Evolutionary conservation across 2,329 filamentous ascomycete genomes (phyloP).

Genomic region (Lachnellula arida): DNA sequence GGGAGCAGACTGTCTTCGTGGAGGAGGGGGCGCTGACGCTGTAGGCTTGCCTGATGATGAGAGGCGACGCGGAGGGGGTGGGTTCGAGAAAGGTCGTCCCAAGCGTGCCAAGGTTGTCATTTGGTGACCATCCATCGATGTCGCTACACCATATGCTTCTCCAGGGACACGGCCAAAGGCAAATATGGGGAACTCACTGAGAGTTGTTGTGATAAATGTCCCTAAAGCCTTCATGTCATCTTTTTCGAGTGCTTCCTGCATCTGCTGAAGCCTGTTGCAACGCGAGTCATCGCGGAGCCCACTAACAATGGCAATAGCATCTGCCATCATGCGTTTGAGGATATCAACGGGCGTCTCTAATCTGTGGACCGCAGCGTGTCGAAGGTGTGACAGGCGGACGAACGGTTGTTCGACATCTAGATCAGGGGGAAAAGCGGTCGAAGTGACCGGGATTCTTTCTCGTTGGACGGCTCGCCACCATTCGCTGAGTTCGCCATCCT

Average conservation of each 20-base stretch:
- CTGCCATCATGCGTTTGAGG: conserved; percentile 3
- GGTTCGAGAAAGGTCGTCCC: not conserved
- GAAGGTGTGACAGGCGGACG: not conserved
- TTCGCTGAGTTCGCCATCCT: conserved; percentile 2
- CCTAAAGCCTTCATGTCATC: not conserved
- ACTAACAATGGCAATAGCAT: not conserved
- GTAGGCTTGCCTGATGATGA: too few species aligned
- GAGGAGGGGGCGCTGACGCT: not conserved
- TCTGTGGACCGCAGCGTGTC: conserved; percentile 8
- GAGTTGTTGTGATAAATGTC: not conserved
- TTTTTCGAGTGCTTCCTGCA: not conserved
- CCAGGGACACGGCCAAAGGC: not conserved
- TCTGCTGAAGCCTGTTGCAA: conserved; percentile 1
- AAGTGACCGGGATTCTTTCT: not conserved
- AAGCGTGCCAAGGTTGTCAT: not conserved
- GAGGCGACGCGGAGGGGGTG: not conserved
- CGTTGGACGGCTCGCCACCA: not conserved
- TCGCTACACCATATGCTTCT: not conserved
- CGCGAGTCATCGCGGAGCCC: not conserved
- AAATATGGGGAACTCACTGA: not conserved
- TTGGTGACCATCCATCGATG: not conserved
- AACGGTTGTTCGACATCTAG: not conserved
- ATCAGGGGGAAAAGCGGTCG: not conserved
- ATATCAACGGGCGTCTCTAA: not conserved
- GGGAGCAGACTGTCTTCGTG: not conserved